Evolutionary conservation across 176 grass and related monocot species (phyloP).

Genomic region (Ampelocalamus luodianensis): DNA sequence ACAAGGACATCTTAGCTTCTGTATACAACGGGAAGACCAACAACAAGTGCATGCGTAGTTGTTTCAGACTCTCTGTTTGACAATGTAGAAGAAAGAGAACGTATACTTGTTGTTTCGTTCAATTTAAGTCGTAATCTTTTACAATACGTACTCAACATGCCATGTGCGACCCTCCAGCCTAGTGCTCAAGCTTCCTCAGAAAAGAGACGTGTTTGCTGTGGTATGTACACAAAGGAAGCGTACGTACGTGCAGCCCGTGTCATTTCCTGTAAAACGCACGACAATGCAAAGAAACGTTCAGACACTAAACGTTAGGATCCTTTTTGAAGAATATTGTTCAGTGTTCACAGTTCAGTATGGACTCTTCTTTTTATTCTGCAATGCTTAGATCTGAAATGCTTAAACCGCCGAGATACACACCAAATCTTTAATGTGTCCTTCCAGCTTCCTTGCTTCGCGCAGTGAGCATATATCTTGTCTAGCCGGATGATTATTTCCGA

Average conservation of each 20-base stretch:
- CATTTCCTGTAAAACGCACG: conserved; percentile 58
- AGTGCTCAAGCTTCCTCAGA: background rate
- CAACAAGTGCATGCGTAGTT: background rate
- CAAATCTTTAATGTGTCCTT: conserved; percentile 95
- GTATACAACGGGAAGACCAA: background rate
- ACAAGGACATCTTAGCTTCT: too few relatives aligned
- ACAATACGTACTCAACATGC: conserved; percentile 20
- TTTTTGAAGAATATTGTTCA: background rate
- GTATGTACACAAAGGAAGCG: conserved; percentile 33
- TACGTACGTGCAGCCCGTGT: background rate
- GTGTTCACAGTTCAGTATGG: conserved; percentile 34
- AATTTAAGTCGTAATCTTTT: conserved; percentile 18
- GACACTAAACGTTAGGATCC: conserved; percentile 9
- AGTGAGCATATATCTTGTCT: conserved; percentile 72
- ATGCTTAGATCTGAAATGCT: conserved; percentile 31
- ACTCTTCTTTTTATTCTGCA: conserved; percentile 26
- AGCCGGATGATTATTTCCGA: conserved; percentile 94
- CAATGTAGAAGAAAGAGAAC: background rate
- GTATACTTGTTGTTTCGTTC: conserved; percentile 4
- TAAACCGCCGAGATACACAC: conserved; percentile 51
- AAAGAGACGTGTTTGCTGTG: conserved; percentile 14
- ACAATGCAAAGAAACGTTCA: conserved; percentile 41
- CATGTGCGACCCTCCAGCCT: conserved; percentile 23
- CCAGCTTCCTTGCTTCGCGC: conserved; percentile 76
- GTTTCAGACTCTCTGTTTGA: background rate